Evolutionary conservation across 202 grass and related monocot genomes (phyloP).

Genomic region (Carex sylvatica): DNA sequence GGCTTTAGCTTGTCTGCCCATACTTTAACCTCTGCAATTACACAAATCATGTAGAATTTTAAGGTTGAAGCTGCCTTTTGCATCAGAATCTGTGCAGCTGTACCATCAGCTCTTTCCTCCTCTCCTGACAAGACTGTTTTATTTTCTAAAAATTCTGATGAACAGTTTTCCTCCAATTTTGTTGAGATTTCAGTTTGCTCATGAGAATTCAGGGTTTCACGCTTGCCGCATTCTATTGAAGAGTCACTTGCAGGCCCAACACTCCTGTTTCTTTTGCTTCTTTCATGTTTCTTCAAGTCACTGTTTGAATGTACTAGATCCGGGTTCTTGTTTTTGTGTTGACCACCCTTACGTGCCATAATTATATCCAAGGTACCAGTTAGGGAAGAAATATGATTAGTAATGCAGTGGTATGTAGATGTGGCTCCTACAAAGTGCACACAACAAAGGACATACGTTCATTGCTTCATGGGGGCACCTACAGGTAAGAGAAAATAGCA

Average conservation of each 20-base stretch:
- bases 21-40: conserved; percentile 49
- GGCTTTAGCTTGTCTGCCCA: conserved; percentile 56
- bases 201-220: conserved; percentile 43
- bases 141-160: conserved; percentile 32
- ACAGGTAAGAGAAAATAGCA: background rate
- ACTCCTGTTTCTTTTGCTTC: conserved; percentile 41
- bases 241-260: conserved; percentile 24
- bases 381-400: background rate
- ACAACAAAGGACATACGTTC: background rate
- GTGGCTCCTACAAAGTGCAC: background rate
- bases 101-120: conserved; percentile 35
- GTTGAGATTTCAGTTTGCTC: conserved; percentile 35
- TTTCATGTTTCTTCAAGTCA: conserved; percentile 35
- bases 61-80: conserved; percentile 62
- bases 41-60: conserved; percentile 54
- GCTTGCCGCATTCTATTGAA: conserved; percentile 25
- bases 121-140: conserved; percentile 35
- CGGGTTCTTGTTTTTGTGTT: conserved; percentile 58
- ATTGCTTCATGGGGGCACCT: background rate
- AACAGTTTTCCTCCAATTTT: conserved; percentile 39
- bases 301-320: conserved; percentile 42
- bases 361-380: conserved; percentile 15
- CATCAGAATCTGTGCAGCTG: conserved; percentile 41
- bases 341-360: conserved; percentile 86
- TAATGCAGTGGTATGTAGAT: background rate